These are phyloP conservation scores for Glycine tomentella DNA, from an alignment of 306 rosid species.

Conservation along the genomic window DNA sequence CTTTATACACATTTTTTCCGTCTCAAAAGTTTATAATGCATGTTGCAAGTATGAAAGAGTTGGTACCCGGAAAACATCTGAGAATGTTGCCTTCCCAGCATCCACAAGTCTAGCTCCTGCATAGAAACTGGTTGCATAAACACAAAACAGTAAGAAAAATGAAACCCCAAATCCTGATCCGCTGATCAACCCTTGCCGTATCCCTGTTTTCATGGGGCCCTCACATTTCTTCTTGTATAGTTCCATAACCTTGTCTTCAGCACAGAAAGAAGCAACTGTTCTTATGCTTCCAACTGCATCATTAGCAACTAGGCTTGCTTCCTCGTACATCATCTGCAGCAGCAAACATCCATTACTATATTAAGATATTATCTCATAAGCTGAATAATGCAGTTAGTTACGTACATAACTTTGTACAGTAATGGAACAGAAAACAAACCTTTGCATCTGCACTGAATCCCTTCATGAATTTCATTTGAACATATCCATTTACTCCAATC, in stretches of 20 bases:
- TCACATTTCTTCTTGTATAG: conserved; percentile 77
- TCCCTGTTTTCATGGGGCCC: conserved; percentile 81
- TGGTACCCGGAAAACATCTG: conserved; percentile 69
- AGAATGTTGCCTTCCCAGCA: conserved; percentile 61
- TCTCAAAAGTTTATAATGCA: background rate
- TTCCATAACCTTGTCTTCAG: conserved; percentile 91
- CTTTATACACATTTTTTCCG: background rate
- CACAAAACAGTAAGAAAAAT: conserved; percentile 66
- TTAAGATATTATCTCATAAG: background rate
- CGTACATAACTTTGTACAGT: background rate
- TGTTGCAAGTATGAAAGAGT: conserved; percentile 7
- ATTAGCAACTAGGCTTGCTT: conserved; percentile 88
- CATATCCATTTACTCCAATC: conserved; percentile 69
- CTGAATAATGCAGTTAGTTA: background rate
- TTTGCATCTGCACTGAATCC: conserved; percentile 86
- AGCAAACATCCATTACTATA: conserved; percentile 3
- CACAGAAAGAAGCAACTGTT: conserved; percentile 88
- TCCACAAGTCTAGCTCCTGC: conserved; percentile 77
- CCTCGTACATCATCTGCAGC: conserved; percentile 82
- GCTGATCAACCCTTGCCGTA: conserved; percentile 77
- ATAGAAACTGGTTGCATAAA: conserved; percentile 80
- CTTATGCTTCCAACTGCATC: conserved; percentile 95
- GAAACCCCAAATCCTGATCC: conserved; percentile 85
- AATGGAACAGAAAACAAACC: conserved; percentile 52
- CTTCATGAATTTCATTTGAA: conserved; percentile 79